A percentile compares a stretch with the other conserved stretches of the same genome.
Conservation (phyloP, 23 red algal species). For the Gracilaria vermiculophylla region DNA sequence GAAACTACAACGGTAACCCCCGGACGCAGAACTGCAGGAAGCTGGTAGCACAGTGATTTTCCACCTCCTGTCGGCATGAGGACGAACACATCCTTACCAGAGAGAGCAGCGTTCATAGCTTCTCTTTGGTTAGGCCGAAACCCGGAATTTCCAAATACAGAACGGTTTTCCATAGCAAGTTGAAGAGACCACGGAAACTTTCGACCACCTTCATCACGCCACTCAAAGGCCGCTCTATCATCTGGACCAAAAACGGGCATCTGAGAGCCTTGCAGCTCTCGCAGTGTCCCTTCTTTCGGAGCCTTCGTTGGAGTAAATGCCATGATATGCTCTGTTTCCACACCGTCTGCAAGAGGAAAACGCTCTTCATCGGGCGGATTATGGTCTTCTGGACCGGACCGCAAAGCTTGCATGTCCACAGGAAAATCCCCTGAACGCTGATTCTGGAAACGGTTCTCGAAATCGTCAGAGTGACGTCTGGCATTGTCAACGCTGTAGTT, state of each 20-base stretch:
- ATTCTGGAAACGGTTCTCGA: not conserved
- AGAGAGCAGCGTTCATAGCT: slow-evolving; percentile 94
- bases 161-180: slow-evolving; percentile 62
- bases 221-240: slow-evolving; percentile 22
- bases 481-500: not conserved
- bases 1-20: slow-evolving; percentile 96
- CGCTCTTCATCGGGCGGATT: not conserved
- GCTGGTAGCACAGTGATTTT: slow-evolving; percentile 98
- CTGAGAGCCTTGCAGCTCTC: slow-evolving; percentile 56
- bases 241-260: not conserved
- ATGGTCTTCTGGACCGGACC: not conserved
- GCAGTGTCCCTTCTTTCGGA: slow-evolving; percentile 34
- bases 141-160: slow-evolving; percentile 72
- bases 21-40: slow-evolving; percentile 61
- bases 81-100: slow-evolving; percentile 91
- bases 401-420: not conserved
- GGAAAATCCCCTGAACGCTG: not conserved
- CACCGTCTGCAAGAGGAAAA: not conserved
- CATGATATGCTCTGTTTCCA: slow-evolving; percentile 27
- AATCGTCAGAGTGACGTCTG: not conserved
- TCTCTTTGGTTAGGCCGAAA: slow-evolving; percentile 93
- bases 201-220: slow-evolving; percentile 17
- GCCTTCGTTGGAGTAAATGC: slow-evolving; percentile 68
- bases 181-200: slow-evolving; percentile 73
- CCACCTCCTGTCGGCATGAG: slow-evolving; percentile 99